Percentiles rank a stretch among this genome's conserved stretches.
phyloP scores from a whole-genome alignment of 495 filamentous ascomycete genomes.

The Aspergillus indologenus region DNA sequence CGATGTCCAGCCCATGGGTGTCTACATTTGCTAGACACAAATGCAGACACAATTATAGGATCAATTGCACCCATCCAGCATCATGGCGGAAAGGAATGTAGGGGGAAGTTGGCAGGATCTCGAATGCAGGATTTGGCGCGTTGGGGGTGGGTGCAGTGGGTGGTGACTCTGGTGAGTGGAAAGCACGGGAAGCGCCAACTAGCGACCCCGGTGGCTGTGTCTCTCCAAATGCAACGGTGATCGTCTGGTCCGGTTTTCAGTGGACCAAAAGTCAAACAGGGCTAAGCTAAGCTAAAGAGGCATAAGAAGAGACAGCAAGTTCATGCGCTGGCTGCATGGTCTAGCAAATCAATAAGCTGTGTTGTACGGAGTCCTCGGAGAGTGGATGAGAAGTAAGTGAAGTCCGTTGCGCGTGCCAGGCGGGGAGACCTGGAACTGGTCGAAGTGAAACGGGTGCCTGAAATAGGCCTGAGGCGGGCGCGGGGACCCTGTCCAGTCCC shows the following conservation, averaged over 20 bases:
- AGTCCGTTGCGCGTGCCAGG: not conserved
- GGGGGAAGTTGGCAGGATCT: constrained; percentile 1
- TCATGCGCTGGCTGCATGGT: not conserved
- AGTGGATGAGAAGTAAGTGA: not conserved
- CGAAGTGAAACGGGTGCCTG: not conserved
- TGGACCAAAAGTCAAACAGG: not conserved
- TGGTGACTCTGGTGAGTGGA: not conserved
- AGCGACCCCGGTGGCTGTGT: constrained; percentile 23
- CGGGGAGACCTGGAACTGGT: too few species aligned
- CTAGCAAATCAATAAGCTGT: not conserved
- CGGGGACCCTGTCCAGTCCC: not conserved
- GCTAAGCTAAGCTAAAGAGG: not conserved
- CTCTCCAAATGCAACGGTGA: constrained; percentile 16
- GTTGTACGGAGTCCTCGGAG: too few species aligned
- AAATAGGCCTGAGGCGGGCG: not conserved
- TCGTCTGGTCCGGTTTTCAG: constrained; percentile 3
- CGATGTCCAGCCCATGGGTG: constrained; percentile 9
- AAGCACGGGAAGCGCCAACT: constrained; percentile 11
- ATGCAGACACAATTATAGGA: constrained; percentile 11
- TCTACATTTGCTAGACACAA: constrained; percentile 20
- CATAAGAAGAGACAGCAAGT: not conserved
- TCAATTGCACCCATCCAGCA: constrained; percentile 20
- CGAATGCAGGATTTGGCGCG: not conserved
- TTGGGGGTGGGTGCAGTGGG: not conserved
- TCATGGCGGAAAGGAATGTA: constrained; percentile 3